A percentile compares a stretch with the other conserved stretches of the same genome.
These are phyloP conservation scores for Pleurotus djamor DNA, from an alignment of 768 basidiomycete genomes.

Conservation along the genomic window DNA sequence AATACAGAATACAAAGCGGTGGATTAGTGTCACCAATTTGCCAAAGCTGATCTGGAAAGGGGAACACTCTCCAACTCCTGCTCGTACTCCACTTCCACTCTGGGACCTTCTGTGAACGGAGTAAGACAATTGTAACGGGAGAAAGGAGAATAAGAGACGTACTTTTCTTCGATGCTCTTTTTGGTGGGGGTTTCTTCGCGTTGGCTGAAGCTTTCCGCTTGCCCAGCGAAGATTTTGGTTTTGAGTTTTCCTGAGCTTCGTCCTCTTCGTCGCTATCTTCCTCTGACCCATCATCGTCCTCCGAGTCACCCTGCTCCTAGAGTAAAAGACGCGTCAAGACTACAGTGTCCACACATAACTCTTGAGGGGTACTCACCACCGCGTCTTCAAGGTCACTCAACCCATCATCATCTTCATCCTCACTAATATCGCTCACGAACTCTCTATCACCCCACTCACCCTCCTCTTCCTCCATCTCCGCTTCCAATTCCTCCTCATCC, in stretches of 20 bases:
- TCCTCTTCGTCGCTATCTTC: slow-evolving; percentile 35
- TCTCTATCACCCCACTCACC: slow-evolving; percentile 61
- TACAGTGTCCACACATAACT: slow-evolving; percentile 27
- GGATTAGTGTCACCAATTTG: slow-evolving; percentile 46
- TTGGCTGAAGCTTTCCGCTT: slow-evolving; percentile 63
- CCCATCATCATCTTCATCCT: slow-evolving; percentile 60
- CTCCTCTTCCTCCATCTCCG: slow-evolving; percentile 38
- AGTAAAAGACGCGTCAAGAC: slow-evolving; percentile 15
- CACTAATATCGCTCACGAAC: slow-evolving; percentile 76
- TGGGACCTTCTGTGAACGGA: slow-evolving; percentile 55
- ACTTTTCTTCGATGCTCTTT: slow-evolving; percentile 64
- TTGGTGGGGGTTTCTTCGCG: slow-evolving; percentile 41
- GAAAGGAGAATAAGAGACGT: slow-evolving; percentile 21
- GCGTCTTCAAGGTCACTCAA: slow-evolving; percentile 71
- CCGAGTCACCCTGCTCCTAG: slow-evolving; percentile 17
- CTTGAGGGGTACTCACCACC: slow-evolving; percentile 40
- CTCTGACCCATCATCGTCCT: slow-evolving; percentile 42
- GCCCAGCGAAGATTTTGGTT: slow-evolving; percentile 46
- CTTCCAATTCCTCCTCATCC: slow-evolving; percentile 43
- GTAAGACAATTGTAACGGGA: not conserved
- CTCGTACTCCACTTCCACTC: slow-evolving; percentile 97
- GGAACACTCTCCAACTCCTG: slow-evolving; percentile 78
- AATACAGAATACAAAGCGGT: not conserved
- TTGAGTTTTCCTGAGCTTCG: slow-evolving; percentile 30
- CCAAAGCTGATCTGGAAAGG: slow-evolving; percentile 46